Conservation (phyloP, 495 filamentous ascomycete genomes). For the Podospora didyma region DNA sequence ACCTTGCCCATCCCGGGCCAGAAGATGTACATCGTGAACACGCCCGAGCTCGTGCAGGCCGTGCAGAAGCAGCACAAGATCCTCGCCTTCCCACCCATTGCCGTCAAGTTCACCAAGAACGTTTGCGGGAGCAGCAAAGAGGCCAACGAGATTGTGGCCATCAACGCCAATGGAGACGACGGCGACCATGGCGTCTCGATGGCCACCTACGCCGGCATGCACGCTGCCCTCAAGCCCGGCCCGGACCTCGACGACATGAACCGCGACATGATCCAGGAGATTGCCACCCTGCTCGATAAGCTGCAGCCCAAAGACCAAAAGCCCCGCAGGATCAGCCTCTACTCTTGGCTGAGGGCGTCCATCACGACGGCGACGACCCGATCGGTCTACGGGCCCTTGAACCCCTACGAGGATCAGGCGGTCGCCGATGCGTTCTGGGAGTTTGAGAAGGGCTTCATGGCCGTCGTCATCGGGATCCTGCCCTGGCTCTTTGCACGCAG, state of each 20-base stretch:
- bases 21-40: constrained; percentile 36
- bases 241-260: constrained; percentile 34
- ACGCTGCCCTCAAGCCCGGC: constrained; percentile 28
- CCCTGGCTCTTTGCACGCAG: constrained; percentile 41
- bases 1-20: constrained; percentile 30
- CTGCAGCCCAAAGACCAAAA: constrained; percentile 3
- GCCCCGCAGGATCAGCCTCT: constrained; percentile 8
- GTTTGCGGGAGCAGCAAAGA: constrained; percentile 28
- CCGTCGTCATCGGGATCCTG: constrained; percentile 28
- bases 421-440: constrained; percentile 45
- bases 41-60: constrained; percentile 29
- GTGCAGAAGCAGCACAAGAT: constrained; percentile 30
- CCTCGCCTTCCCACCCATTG: constrained; percentile 37
- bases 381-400: constrained; percentile 45
- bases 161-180: constrained; percentile 1
- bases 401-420: constrained; percentile 41
- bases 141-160: constrained; percentile 7
- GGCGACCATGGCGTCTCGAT: constrained; percentile 31
- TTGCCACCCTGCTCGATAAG: constrained; percentile 7
- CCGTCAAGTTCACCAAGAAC: constrained; percentile 29
- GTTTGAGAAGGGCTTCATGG: constrained; percentile 38
- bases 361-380: constrained; percentile 47
- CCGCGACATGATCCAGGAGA: constrained; percentile 28
- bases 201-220: constrained; percentile 28
- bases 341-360: constrained; percentile 38